A percentile compares a stretch with the other conserved stretches of the same genome.
phyloP scores from a whole-genome alignment of 371 early-diverging fungal genomes.

The Mortierella polycephala region DNA sequence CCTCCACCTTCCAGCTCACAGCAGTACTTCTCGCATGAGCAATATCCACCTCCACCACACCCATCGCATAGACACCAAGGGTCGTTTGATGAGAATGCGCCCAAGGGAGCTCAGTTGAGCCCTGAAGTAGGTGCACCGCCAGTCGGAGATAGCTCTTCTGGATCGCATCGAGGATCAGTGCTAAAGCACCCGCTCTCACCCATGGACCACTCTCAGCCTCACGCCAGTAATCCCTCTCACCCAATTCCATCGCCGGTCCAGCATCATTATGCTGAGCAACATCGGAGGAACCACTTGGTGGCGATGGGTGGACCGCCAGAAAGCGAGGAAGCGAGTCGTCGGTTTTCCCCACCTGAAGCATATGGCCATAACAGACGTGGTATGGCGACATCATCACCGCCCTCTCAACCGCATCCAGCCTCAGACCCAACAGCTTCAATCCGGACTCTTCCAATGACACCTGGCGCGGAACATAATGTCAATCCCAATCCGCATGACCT shows the following conservation, averaged over 20 bases:
- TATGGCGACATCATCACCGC: neutral
- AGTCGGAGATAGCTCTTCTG: neutral
- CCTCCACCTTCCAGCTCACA: constrained; percentile 18
- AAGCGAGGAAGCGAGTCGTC: constrained; percentile 17
- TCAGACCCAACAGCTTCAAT: constrained; percentile 5
- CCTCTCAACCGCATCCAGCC: constrained; percentile 3
- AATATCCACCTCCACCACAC: constrained; percentile 23
- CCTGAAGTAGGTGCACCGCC: constrained; percentile 5
- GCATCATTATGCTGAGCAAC: constrained; percentile 21
- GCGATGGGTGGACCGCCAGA: constrained; percentile 8
- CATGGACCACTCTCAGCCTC: constrained; percentile 16
- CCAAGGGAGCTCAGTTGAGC: constrained; percentile 6
- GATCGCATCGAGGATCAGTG: constrained; percentile 14
- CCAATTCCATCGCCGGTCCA: constrained; percentile 10
- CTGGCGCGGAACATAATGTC: constrained; percentile 3
- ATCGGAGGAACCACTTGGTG: constrained; percentile 6
- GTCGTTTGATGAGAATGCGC: constrained; percentile 20
- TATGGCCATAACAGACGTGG: neutral
- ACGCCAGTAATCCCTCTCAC: constrained; percentile 4
- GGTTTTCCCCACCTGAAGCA: constrained; percentile 17
- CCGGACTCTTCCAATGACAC: constrained; percentile 9
- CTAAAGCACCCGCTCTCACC: constrained; percentile 42
- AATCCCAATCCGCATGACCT: constrained; percentile 19
- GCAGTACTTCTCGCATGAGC: constrained; percentile 26
- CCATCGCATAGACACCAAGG: constrained; percentile 26